A percentile compares a stretch with the other conserved stretches of the same genome.
phyloP scores from a whole-genome alignment of 495 filamentous ascomycete species.

The Margaritispora aquatica region DNA sequence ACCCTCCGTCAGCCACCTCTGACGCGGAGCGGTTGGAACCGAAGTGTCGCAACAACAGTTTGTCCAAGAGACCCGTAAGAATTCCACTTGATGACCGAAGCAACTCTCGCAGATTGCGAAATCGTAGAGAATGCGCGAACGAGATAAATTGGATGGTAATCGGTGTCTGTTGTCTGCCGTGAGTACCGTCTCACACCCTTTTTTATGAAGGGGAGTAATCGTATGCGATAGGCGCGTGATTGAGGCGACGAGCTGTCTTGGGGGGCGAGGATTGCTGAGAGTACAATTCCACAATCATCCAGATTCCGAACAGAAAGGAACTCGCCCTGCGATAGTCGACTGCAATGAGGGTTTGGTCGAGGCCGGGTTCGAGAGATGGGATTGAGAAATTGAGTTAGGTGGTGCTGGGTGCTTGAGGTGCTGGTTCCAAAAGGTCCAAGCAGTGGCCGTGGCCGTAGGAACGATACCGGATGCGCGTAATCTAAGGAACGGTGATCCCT shows the following conservation, averaged over 20 bases:
- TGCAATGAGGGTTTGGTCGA: conserved; percentile 6
- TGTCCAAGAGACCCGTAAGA: not conserved
- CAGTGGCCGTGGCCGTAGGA: not conserved
- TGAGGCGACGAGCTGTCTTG: conserved; percentile 10
- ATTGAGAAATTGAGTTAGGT: conserved; percentile 7
- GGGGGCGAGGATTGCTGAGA: not conserved
- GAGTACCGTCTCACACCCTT: conserved; percentile 15
- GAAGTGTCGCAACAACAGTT: conserved; percentile 19
- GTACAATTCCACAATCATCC: conserved; percentile 3
- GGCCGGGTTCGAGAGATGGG: not conserved
- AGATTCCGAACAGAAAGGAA: not conserved
- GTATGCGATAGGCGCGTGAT: conserved; percentile 24
- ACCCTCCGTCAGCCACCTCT: conserved; percentile 24
- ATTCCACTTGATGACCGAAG: not conserved
- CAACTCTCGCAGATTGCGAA: not conserved
- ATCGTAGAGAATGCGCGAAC: not conserved
- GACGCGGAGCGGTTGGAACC: conserved; percentile 20
- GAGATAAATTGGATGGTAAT: conserved; percentile 18
- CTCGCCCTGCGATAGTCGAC: conserved; percentile 13
- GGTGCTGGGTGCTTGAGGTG: not conserved
- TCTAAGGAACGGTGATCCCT: not conserved
- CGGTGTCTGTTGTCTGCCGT: conserved; percentile 8
- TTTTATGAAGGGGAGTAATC: conserved; percentile 11
- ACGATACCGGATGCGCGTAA: not conserved
- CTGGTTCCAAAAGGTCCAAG: not conserved